phyloP scores from a whole-genome alignment of 1,139 yeast species.

The Schwanniomyces etchellsii region DNA sequence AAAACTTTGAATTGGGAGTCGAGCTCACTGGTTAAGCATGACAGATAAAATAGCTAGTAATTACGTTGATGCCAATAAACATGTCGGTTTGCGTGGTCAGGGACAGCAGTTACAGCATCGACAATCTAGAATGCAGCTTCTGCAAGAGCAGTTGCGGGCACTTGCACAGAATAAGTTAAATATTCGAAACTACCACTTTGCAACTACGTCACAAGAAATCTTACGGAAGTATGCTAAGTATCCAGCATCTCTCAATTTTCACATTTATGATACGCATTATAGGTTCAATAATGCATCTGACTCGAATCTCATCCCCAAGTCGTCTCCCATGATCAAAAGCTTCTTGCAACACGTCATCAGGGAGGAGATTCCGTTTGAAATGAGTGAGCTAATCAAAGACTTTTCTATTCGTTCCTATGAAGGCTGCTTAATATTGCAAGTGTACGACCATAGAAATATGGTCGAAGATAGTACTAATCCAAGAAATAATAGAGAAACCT shows the following conservation, averaged over 20 bases:
- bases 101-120: no score
- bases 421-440: conserved; percentile 81
- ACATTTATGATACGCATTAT: conserved; percentile 85
- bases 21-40: no score
- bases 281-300: conserved; percentile 64
- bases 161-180: conserved; percentile 22
- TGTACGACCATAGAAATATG: conserved; percentile 64
- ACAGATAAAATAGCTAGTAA: no score
- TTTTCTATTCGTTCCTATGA: conserved; percentile 80
- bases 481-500: neutral
- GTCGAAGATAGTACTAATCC: conserved; percentile 12
- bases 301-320: conserved; percentile 77
- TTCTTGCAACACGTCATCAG: conserved; percentile 74
- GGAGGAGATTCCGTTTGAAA: conserved; percentile 83
- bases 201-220: conserved; percentile 70
- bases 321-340: conserved; percentile 72
- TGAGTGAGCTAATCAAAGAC: conserved; percentile 84
- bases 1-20: no score
- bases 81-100: no score
- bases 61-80: no score
- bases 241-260: conserved; percentile 82
- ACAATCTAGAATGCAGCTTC: no score
- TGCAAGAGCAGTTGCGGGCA: conserved; percentile 24
- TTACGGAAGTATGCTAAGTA: conserved; percentile 69
- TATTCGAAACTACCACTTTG: conserved; percentile 45